These are phyloP conservation scores for Metschnikowia arizonensis DNA, from an alignment of 805 yeast species.

Conservation along the genomic window DNA sequence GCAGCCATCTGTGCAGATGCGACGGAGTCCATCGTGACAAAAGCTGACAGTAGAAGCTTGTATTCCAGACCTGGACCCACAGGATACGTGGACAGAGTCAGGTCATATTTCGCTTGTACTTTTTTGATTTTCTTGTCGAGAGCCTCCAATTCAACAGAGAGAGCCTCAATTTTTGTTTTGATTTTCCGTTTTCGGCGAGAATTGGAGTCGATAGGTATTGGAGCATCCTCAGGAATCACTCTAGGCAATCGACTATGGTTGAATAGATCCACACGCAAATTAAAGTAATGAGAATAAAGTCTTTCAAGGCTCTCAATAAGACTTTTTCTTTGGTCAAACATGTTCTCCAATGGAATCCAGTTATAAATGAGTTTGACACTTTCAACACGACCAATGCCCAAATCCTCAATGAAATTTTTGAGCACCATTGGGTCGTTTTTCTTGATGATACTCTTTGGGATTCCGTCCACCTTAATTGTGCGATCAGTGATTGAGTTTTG, in stretches of 20 bases:
- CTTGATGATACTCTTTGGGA: slow-evolving; percentile 42
- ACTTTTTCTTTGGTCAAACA: slow-evolving; percentile 33
- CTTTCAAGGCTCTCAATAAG: slow-evolving; percentile 37
- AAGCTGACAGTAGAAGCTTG: slow-evolving; percentile 43
- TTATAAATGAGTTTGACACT: slow-evolving; percentile 47
- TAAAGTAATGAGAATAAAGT: slow-evolving; percentile 39
- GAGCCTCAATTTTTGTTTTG: slow-evolving; percentile 28
- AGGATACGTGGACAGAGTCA: slow-evolving; percentile 24
- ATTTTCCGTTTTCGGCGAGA: slow-evolving; percentile 16
- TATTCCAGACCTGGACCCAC: slow-evolving; percentile 26
- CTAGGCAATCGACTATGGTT: slow-evolving; percentile 30
- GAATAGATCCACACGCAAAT: slow-evolving; percentile 40
- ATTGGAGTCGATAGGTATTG: slow-evolving; percentile 10
- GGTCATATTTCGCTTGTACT: slow-evolving; percentile 32
- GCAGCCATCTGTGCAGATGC: slow-evolving; percentile 50
- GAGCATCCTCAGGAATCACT: slow-evolving; percentile 23
- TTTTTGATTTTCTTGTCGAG: slow-evolving; percentile 38
- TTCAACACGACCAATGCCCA: slow-evolving; percentile 54
- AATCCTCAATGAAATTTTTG: slow-evolving; percentile 47
- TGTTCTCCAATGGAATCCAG: slow-evolving; percentile 38
- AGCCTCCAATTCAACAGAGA: slow-evolving; percentile 30
- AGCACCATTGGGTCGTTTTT: slow-evolving; percentile 39
- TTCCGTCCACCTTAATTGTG: slow-evolving; percentile 52
- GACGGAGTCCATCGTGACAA: slow-evolving; percentile 45
- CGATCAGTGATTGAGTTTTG: slow-evolving; percentile 59